phyloP scores from a whole-genome alignment of 2,329 filamentous ascomycete genomes.

The Bipolaris oryzae region DNA sequence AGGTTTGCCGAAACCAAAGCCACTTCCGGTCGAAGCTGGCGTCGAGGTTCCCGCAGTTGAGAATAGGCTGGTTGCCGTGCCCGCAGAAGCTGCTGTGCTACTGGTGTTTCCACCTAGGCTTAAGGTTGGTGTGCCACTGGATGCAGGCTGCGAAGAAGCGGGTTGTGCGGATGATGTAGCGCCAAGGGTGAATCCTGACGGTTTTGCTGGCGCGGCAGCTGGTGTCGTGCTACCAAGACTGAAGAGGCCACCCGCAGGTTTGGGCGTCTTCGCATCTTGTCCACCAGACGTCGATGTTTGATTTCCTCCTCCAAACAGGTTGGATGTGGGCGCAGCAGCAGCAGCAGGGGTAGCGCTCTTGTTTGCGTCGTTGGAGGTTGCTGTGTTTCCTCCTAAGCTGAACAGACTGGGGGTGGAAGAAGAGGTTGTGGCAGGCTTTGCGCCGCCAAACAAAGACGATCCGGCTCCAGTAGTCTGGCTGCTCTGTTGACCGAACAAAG shows the following conservation, averaged over 20 bases:
- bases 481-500: slow-evolving; percentile 27
- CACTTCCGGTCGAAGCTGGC: slow-evolving; percentile 20
- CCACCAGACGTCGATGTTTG: slow-evolving; percentile 38
- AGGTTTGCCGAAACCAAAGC: slow-evolving; percentile 23
- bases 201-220: slow-evolving; percentile 39
- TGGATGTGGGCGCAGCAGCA: slow-evolving; percentile 24
- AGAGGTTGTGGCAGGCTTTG: slow-evolving; percentile 35
- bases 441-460: slow-evolving; percentile 25
- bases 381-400: slow-evolving; percentile 29
- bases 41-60: slow-evolving; percentile 21
- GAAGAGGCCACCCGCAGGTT: slow-evolving; percentile 36
- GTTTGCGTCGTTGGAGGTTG: slow-evolving; percentile 39
- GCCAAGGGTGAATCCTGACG: slow-evolving; percentile 36
- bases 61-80: slow-evolving; percentile 30
- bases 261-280: slow-evolving; percentile 41
- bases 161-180: slow-evolving; percentile 33
- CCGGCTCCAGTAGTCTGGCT: slow-evolving; percentile 15
- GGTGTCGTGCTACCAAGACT: slow-evolving; percentile 37
- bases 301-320: slow-evolving; percentile 31
- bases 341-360: slow-evolving; percentile 37
- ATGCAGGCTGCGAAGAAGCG: slow-evolving; percentile 28
- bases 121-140: slow-evolving; percentile 20
- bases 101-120: slow-evolving; percentile 32
- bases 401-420: slow-evolving; percentile 41
- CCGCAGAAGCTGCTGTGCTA: slow-evolving; percentile 30